These are phyloP conservation scores for Cordyceps militaris DNA, from an alignment of 2,329 filamentous ascomycete species.

Conservation along the genomic window DNA sequence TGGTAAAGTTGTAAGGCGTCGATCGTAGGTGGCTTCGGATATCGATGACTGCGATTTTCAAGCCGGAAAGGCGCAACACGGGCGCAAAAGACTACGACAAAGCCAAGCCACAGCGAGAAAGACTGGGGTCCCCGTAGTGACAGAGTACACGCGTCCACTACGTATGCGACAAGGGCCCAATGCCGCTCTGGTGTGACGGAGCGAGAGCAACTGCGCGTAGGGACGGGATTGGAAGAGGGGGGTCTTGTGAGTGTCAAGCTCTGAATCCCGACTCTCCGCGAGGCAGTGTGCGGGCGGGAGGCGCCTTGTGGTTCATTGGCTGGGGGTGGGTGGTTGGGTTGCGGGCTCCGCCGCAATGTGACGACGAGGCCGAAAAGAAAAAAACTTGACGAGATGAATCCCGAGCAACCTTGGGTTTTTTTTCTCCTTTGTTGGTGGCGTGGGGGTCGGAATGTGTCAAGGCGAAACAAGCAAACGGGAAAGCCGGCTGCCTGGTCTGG, in stretches of 20 bases:
- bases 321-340: neutral
- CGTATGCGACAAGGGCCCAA: conserved; percentile 9
- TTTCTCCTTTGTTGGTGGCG: neutral
- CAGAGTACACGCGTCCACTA: conserved; percentile 11
- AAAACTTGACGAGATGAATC: neutral
- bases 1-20: neutral
- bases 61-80: neutral
- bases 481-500: too few relatives aligned
- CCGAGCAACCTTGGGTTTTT: neutral
- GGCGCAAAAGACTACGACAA: neutral
- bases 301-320: neutral
- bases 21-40: conserved; percentile 9
- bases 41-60: conserved; percentile 2
- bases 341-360: neutral
- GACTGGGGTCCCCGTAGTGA: neutral
- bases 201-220: neutral
- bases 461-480: neutral
- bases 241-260: neutral
- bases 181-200: neutral
- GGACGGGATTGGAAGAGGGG: neutral
- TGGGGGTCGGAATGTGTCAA: neutral
- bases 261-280: conserved; percentile 1
- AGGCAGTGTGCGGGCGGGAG: neutral
- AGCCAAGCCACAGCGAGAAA: neutral
- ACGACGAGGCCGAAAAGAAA: neutral